A percentile compares a stretch with the other conserved stretches of the same genome.
Conservation (phyloP, 768 basidiomycete species). For the Termitomyces sp. region DNA sequence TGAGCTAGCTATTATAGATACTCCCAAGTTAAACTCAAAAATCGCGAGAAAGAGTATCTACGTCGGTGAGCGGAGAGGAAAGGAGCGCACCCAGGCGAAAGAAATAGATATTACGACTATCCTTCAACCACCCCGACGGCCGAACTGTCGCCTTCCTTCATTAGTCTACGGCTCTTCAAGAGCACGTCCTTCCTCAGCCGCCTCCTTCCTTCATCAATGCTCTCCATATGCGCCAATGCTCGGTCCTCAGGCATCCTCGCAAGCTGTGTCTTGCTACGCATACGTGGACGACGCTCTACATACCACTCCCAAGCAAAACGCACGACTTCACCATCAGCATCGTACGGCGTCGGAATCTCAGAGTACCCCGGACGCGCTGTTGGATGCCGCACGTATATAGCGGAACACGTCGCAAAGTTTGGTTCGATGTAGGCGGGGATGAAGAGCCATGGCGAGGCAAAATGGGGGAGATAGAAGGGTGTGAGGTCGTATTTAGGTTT, state of each 20-base stretch:
- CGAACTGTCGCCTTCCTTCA: too few species aligned
- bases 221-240: conserved; percentile 29
- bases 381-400: conserved; percentile 91
- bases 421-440: conserved; percentile 87
- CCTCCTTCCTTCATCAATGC: conserved; percentile 20
- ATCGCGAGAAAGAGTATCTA: too few species aligned
- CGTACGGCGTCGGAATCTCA: conserved; percentile 93
- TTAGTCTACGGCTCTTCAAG: background rate
- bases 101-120: too few species aligned
- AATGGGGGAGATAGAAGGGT: conserved; percentile 82
- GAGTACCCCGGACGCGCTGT: conserved; percentile 95
- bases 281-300: conserved; percentile 58
- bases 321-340: conserved; percentile 91
- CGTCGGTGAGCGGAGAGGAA: too few species aligned
- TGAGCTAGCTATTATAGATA: too few species aligned
- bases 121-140: too few species aligned
- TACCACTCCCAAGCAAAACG: conserved; percentile 98
- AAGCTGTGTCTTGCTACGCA: conserved; percentile 58
- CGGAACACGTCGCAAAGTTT: conserved; percentile 83
- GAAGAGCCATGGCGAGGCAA: conserved; percentile 88
- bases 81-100: too few species aligned
- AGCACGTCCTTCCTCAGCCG: conserved; percentile 17
- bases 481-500: conserved; percentile 33
- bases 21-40: too few species aligned
- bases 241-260: conserved; percentile 66